Conservation (phyloP, 2,329 filamentous ascomycete species). For the Penicillium sp. region DNA sequence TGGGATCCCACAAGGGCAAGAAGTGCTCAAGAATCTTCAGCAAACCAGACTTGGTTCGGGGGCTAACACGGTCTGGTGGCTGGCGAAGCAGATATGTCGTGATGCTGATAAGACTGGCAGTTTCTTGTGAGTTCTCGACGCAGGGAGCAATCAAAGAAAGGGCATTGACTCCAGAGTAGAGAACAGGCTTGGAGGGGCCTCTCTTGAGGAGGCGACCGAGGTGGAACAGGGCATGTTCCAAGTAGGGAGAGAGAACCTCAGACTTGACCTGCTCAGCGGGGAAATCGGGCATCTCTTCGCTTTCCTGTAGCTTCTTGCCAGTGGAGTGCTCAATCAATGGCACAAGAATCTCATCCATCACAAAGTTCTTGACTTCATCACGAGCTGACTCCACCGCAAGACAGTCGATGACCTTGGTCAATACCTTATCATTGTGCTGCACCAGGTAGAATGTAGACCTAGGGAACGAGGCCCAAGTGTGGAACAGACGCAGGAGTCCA, state of each 20-base stretch:
- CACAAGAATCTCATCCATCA: slow-evolving; percentile 71
- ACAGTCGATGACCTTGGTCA: slow-evolving; percentile 71
- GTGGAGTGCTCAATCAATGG: slow-evolving; percentile 65
- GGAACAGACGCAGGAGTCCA: slow-evolving; percentile 75
- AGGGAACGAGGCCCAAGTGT: slow-evolving; percentile 73
- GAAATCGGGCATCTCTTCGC: slow-evolving; percentile 47
- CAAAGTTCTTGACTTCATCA: slow-evolving; percentile 81
- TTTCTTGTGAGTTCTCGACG: slow-evolving; percentile 63
- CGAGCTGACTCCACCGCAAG: slow-evolving; percentile 73
- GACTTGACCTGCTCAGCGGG: slow-evolving; percentile 36
- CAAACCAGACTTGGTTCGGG: slow-evolving; percentile 78
- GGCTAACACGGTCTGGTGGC: slow-evolving; percentile 78
- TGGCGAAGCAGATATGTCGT: slow-evolving; percentile 80
- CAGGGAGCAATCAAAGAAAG: slow-evolving; percentile 75
- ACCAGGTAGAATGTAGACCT: slow-evolving; percentile 71
- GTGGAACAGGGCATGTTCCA: slow-evolving; percentile 63
- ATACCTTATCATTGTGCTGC: slow-evolving; percentile 57
- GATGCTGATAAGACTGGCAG: slow-evolving; percentile 76
- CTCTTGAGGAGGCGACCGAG: slow-evolving; percentile 57
- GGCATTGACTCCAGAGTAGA: slow-evolving; percentile 76
- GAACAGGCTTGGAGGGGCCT: slow-evolving; percentile 68
- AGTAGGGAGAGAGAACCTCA: slow-evolving; percentile 54
- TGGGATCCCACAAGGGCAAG: slow-evolving; percentile 63
- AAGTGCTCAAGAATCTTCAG: slow-evolving; percentile 81
- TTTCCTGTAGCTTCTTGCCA: slow-evolving; percentile 55